phyloP scores from a whole-genome alignment of 805 yeast species.

The Yamadazyma paraphyllophila region DNA sequence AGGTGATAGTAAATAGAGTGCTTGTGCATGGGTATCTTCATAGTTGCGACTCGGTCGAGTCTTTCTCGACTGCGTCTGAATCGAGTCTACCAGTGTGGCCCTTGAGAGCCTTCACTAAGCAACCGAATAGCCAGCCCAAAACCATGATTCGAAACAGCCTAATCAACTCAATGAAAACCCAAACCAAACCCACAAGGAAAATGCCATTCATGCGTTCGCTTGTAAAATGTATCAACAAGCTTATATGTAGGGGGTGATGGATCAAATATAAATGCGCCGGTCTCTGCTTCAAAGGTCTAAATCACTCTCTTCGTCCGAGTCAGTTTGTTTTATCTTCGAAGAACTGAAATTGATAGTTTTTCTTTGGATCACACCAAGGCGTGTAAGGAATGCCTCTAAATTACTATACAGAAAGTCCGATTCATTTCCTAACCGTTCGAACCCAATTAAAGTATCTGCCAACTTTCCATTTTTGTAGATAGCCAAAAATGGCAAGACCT shows the following conservation, averaged over 20 bases:
- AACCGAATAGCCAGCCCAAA: too few relatives aligned
- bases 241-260: too few relatives aligned
- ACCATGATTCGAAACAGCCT: too few relatives aligned
- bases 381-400: constrained; percentile 41
- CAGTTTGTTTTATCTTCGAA: background rate
- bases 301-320: constrained; percentile 16
- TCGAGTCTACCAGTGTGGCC: background rate
- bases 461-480: constrained; percentile 62
- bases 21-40: background rate
- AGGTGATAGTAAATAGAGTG: constrained; percentile 4
- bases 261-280: too few relatives aligned
- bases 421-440: constrained; percentile 53
- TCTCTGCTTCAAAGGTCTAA: constrained; percentile 14
- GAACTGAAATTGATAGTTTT: constrained; percentile 14
- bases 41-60: background rate
- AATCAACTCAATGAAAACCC: too few relatives aligned
- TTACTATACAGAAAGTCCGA: constrained; percentile 45
- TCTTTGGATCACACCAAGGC: constrained; percentile 18
- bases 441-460: constrained; percentile 61
- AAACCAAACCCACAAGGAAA: too few relatives aligned
- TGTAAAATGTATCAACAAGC: too few relatives aligned
- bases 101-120: too few relatives aligned
- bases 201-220: too few relatives aligned
- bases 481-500: constrained; percentile 70
- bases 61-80: background rate